A percentile compares a stretch with the other conserved stretches of the same genome.
Evolutionary conservation across 2,329 filamentous ascomycete genomes (phyloP).

Genomic region (Neonectria magnoliae): DNA sequence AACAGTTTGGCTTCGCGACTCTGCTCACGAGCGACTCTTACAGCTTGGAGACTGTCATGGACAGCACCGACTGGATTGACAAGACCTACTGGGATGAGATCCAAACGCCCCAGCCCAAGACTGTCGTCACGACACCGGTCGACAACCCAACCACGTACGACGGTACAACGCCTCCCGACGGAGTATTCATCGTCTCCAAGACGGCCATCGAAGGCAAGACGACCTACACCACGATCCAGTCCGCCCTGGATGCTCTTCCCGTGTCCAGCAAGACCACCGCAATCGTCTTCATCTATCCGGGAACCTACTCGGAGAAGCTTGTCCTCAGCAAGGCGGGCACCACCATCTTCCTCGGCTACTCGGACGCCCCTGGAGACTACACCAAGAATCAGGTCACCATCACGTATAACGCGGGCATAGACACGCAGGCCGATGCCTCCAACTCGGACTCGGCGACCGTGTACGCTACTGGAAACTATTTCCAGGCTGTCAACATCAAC

Average conservation of each 20-base stretch:
- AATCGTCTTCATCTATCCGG: slow-evolving; percentile 51
- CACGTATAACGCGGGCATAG: slow-evolving; percentile 35
- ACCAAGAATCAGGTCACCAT: slow-evolving; percentile 36
- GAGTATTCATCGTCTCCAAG: slow-evolving; percentile 53
- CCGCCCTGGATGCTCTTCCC: slow-evolving; percentile 40
- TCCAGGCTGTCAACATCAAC: slow-evolving; percentile 41
- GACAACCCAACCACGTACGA: slow-evolving; percentile 47
- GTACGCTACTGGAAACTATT: slow-evolving; percentile 38
- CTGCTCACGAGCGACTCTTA: slow-evolving; percentile 34
- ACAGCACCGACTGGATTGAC: slow-evolving; percentile 40
- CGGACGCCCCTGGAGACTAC: slow-evolving; percentile 38
- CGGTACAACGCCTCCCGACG: slow-evolving; percentile 51
- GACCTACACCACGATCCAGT: slow-evolving; percentile 42
- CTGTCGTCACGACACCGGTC: slow-evolving; percentile 25
- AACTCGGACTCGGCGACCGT: slow-evolving; percentile 41
- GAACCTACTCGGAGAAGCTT: slow-evolving; percentile 67
- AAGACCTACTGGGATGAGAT: slow-evolving; percentile 35
- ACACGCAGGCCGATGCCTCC: slow-evolving; percentile 35
- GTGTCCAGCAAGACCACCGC: slow-evolving; percentile 35
- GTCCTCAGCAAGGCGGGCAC: slow-evolving; percentile 28
- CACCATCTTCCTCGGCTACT: slow-evolving; percentile 35
- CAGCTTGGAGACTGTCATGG: slow-evolving; percentile 30
- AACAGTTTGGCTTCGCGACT: slow-evolving; percentile 33
- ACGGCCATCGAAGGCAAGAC: slow-evolving; percentile 34
- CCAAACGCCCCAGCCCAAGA: slow-evolving; percentile 33